A percentile compares a stretch with the other conserved stretches of the same genome.
Evolutionary conservation across 441 rosid species (phyloP).

Genomic region (Cnidoscolus chayamansa): DNA sequence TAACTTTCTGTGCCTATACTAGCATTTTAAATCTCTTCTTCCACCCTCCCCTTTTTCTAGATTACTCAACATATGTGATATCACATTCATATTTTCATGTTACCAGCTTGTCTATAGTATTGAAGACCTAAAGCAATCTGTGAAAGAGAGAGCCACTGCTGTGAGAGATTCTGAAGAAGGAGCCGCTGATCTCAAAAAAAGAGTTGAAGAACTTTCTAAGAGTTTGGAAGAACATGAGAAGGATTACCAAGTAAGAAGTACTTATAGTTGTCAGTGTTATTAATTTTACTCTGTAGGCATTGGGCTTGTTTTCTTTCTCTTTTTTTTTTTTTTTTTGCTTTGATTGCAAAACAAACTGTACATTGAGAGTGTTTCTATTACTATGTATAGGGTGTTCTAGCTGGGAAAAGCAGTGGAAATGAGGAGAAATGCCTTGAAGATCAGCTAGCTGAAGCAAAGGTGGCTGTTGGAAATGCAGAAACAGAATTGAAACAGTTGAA

Average conservation of each 20-base stretch:
- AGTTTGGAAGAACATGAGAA: conserved; percentile 72
- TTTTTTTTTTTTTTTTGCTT: neutral
- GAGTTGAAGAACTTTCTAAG: conserved; percentile 66
- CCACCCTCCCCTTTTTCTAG: conserved; percentile 7
- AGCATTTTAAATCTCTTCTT: neutral
- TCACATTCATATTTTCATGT: conserved; percentile 15
- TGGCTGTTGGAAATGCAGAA: conserved; percentile 83
- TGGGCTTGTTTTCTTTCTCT: neutral
- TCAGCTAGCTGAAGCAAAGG: conserved; percentile 89
- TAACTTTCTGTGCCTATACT: conserved; percentile 4
- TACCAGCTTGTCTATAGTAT: conserved; percentile 60
- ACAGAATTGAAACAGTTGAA: conserved; percentile 84
- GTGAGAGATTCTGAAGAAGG: conserved; percentile 83
- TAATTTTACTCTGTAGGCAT: neutral
- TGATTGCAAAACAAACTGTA: conserved; percentile 12
- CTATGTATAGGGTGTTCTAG: conserved; percentile 71
- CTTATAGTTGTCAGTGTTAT: neutral
- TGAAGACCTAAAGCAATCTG: conserved; percentile 75
- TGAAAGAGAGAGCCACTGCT: conserved; percentile 67
- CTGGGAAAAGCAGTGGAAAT: conserved; percentile 91
- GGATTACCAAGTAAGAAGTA: conserved; percentile 73
- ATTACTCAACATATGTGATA: neutral
- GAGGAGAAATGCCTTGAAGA: conserved; percentile 98
- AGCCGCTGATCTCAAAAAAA: conserved; percentile 63
- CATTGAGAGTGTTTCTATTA: conserved; percentile 26